phyloP scores from a whole-genome alignment of 352 stramenopile species.

The Phytophthora fragariae region DNA sequence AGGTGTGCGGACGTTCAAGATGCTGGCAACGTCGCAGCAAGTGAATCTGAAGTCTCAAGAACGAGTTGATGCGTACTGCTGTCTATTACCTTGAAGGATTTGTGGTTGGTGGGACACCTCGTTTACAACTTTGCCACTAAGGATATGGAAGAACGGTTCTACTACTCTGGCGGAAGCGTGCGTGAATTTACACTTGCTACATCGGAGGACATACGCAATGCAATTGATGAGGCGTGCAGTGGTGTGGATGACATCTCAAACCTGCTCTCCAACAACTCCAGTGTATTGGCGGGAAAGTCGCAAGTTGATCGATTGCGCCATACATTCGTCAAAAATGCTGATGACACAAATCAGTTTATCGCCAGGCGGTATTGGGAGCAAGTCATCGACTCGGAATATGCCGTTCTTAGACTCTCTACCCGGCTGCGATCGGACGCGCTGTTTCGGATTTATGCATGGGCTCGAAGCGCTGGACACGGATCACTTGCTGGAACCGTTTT shows the following conservation, averaged over 20 bases:
- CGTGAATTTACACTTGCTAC: conserved; percentile 18
- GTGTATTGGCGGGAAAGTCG: neutral
- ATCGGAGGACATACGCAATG: neutral
- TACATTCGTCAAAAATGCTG: conserved; percentile 16
- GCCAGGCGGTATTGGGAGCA: conserved; percentile 15
- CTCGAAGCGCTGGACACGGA: no score
- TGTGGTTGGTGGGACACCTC: neutral
- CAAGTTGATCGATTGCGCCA: conserved; percentile 27
- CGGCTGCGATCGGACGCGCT: no score
- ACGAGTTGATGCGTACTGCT: conserved; percentile 14
- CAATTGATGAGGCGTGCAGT: conserved; percentile 6
- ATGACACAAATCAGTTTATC: conserved; percentile 2
- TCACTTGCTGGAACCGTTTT: no score
- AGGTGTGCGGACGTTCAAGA: conserved; percentile 17
- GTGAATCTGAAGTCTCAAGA: conserved; percentile 24
- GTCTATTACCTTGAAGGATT: conserved; percentile 22
- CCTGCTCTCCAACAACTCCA: neutral
- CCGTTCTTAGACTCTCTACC: neutral
- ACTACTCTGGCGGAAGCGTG: conserved; percentile 24
- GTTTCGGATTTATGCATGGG: no score
- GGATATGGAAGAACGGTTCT: conserved; percentile 21
- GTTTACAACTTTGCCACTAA: conserved; percentile 3
- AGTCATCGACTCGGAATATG: conserved; percentile 27
- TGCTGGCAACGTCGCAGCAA: conserved; percentile 38
- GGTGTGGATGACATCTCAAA: conserved; percentile 9